Conservation (phyloP, 1,284 basidiomycete species). For the Sporisorium sorghi region DNA sequence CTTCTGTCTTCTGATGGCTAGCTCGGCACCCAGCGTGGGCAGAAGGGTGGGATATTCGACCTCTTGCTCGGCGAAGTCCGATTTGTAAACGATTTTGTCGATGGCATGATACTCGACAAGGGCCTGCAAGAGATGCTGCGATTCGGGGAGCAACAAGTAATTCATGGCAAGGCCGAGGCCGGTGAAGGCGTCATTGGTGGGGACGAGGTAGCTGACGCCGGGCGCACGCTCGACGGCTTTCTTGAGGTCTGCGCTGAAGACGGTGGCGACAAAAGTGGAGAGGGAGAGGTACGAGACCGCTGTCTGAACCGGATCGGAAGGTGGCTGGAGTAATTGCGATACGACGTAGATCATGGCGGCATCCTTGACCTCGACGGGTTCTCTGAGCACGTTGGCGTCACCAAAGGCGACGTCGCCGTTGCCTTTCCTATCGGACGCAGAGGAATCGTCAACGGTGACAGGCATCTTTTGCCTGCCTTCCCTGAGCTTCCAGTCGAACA, state of each 20-base stretch:
- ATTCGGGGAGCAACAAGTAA: constrained; percentile 79
- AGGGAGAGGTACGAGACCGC: constrained; percentile 84
- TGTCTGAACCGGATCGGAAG: constrained; percentile 82
- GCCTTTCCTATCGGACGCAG: constrained; percentile 57
- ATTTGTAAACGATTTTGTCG: constrained; percentile 80
- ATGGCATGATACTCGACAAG: constrained; percentile 88
- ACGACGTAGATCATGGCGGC: constrained; percentile 86
- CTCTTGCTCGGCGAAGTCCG: constrained; percentile 72
- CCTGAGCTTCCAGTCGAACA: constrained; percentile 65
- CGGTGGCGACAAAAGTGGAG: constrained; percentile 83
- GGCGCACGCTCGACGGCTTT: constrained; percentile 71
- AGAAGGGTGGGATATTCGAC: constrained; percentile 64
- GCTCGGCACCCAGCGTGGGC: constrained; percentile 31
- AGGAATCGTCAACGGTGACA: constrained; percentile 64
- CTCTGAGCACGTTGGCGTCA: constrained; percentile 82
- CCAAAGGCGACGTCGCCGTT: constrained; percentile 78
- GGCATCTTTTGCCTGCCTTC: constrained; percentile 70
- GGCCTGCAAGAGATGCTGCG: constrained; percentile 79
- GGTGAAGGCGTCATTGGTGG: constrained; percentile 87
- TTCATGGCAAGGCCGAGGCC: constrained; percentile 88
- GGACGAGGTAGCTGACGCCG: constrained; percentile 85
- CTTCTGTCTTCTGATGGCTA: constrained; percentile 38
- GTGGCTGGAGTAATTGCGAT: constrained; percentile 83
- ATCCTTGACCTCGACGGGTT: constrained; percentile 80
- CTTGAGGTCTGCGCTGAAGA: constrained; percentile 71